Base-by-base conservation (phyloP, 2,329 filamentous ascomycete genomes). In the Graphiopsis chlorocephala region DNA sequence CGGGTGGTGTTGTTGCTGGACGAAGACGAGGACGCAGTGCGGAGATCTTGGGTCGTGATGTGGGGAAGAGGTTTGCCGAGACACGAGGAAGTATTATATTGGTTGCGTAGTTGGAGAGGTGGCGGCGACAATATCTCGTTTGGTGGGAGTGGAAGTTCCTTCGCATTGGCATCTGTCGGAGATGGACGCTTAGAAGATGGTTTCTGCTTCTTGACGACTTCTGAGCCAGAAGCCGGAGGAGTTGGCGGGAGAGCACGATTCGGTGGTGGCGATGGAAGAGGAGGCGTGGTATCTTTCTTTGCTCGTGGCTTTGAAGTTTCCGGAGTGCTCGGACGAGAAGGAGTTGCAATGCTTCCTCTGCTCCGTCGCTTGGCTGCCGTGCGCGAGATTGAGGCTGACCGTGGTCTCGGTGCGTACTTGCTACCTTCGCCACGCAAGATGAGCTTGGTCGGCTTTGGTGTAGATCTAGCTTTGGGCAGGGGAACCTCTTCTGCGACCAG, bases 401-500 rank as follows among this genome's bases (percentile, higher is more conserved):
- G 67, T 23, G 73, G 73, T 4, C 73, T 68, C 3, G 73, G 73
- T 17, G 71, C 71, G 61, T 74, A 75, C 63, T 71, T 72, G 55
- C 63, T 53, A 71, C 71, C 50, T 70, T 72, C 47, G 8, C 62
- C 62, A 42, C 62, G 55, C n/a, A 75, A 55, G 15, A 76, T 65
- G 17, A 74, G 62, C n/a, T 69, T 68, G 4, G 73, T 69, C 17
- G 74, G 72, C 61, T 71, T 74, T 14, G 67, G 68, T 17, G 62
- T 59, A 1, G 66, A 67, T 48, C 69, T 72, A 2, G 70, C 67
- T 59, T 71, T 74, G 7, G 67, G 67, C 15, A 74, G 61, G 2
- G 74, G 73, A 17, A 73, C 69, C 53, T 76, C 69, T 63, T 77
- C 76, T 3, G 75, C 75, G 3, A 76, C 71, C 10, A 75, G 71